phyloP scores from a whole-genome alignment of 2,329 filamentous ascomycete genomes.

The Penicillium decumbens region DNA sequence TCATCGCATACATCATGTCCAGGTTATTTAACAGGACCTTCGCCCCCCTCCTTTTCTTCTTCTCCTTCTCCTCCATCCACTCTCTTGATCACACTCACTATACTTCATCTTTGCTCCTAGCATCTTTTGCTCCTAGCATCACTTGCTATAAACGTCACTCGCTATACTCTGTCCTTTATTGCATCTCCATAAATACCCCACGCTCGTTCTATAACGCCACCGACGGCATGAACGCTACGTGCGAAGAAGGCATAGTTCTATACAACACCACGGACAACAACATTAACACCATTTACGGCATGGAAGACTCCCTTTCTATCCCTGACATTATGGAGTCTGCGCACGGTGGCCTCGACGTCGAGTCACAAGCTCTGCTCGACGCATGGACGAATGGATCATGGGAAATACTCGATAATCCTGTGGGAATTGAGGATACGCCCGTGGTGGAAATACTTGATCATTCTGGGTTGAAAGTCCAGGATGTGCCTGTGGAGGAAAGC shows the following conservation, averaged over 20 bases:
- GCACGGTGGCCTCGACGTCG: neutral
- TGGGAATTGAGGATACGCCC: no score
- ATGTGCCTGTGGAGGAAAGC: no score
- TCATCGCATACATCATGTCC: neutral
- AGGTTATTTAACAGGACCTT: neutral
- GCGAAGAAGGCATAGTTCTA: no score
- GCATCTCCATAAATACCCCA: neutral
- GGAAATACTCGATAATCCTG: no score
- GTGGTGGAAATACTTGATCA: neutral
- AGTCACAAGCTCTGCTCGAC: no score
- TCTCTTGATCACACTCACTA: neutral
- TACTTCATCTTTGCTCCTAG: neutral
- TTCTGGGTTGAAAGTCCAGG: no score
- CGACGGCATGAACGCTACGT: neutral
- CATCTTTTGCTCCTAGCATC: neutral
- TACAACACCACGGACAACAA: no score
- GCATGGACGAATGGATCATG: no score
- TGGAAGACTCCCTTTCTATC: neutral
- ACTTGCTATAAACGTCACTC: neutral
- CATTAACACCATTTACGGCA: neutral
- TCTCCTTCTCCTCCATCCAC: neutral
- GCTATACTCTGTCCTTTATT: neutral
- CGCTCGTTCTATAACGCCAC: neutral
- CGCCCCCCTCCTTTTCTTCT: neutral
- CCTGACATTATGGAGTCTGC: neutral